phyloP scores from a whole-genome alignment of 2,329 filamentous ascomycete species.

The Penicillium freii region DNA sequence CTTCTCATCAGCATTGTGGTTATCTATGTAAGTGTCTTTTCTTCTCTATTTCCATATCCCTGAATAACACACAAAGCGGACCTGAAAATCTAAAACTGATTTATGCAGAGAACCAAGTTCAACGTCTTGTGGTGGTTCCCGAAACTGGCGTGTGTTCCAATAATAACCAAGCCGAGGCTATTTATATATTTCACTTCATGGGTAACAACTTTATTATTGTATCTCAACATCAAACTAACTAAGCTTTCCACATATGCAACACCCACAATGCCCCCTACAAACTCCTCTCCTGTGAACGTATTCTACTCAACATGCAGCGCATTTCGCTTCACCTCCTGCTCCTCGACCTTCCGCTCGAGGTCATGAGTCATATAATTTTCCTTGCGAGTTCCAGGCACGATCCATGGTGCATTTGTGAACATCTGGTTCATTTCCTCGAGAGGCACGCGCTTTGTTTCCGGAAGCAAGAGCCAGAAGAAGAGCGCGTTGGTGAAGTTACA shows the following conservation, averaged over 20 bases:
- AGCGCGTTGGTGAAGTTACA: conserved; percentile 68
- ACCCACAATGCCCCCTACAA: not conserved
- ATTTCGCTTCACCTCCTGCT: conserved; percentile 54
- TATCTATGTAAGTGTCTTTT: not conserved
- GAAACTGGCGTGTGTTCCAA: no score
- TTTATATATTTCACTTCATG: not conserved
- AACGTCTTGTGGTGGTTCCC: no score
- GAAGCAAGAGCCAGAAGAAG: conserved; percentile 67
- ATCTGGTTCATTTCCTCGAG: conserved; percentile 68
- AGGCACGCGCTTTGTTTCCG: conserved; percentile 62
- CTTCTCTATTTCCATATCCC: no score
- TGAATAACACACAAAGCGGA: no score
- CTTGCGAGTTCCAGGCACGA: conserved; percentile 59
- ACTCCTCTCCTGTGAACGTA: not conserved
- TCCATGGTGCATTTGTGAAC: conserved; percentile 63
- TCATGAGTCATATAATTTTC: conserved; percentile 55
- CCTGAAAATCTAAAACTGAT: no score
- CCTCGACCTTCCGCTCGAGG: conserved; percentile 58
- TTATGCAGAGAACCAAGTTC: no score
- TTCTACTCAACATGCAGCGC: conserved; percentile 18
- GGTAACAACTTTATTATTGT: not conserved
- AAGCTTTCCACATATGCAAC: not conserved
- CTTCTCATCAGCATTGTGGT: no score
- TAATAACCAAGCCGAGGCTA: no score
- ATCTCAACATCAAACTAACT: not conserved